phyloP scores from a whole-genome alignment of 768 basidiomycete genomes.

The Leccinum obscurum region DNA sequence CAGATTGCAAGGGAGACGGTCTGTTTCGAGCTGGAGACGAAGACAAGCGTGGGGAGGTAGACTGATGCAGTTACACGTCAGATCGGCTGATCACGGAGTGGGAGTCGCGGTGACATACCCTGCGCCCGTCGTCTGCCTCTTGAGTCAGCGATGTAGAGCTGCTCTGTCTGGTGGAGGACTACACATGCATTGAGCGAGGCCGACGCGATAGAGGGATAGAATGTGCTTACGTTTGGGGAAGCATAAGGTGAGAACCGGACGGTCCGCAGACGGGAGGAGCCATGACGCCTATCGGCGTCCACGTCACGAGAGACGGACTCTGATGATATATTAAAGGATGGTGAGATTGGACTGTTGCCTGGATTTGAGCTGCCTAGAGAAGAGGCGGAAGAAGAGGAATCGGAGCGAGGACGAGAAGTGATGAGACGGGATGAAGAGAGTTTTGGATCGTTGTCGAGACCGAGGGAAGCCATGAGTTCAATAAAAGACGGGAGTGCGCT shows the following conservation, averaged over 20 bases:
- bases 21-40: conserved; percentile 45
- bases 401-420: conserved; percentile 34
- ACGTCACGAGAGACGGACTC: conserved; percentile 30
- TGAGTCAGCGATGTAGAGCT: conserved; percentile 44
- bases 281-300: conserved; percentile 31
- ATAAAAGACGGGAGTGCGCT: conserved; percentile 79
- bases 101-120: conserved; percentile 37
- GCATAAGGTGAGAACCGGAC: conserved; percentile 33
- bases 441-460: conserved; percentile 54
- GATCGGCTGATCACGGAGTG: conserved; percentile 33
- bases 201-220: background rate
- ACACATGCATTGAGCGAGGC: background rate
- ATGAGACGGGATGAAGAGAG: conserved; percentile 31
- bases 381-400: conserved; percentile 49
- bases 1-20: conserved; percentile 46
- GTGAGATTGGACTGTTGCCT: conserved; percentile 30
- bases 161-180: conserved; percentile 46
- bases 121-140: conserved; percentile 27
- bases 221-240: conserved; percentile 27
- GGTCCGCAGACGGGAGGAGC: conserved; percentile 27
- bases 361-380: conserved; percentile 40
- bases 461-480: conserved; percentile 83
- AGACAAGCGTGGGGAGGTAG: conserved; percentile 37
- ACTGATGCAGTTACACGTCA: conserved; percentile 27
- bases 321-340: conserved; percentile 37